Evolutionary conservation across 495 filamentous ascomycete species (phyloP).

Genomic region (Penicillium lividum): DNA sequence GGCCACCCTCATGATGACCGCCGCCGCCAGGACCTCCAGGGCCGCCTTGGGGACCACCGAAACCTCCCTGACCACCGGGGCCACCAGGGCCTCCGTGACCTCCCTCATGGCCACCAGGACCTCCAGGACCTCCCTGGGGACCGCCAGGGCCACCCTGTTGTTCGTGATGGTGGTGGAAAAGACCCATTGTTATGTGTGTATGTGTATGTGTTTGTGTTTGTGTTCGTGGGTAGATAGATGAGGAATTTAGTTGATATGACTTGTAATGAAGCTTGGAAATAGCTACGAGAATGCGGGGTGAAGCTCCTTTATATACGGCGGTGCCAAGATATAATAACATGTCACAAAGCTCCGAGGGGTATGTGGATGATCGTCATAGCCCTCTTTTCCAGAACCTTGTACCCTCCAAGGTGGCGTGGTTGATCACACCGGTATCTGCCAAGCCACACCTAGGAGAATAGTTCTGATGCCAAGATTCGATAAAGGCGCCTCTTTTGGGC

Average conservation of each 20-base stretch:
- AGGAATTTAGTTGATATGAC: background rate
- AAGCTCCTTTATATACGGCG: background rate
- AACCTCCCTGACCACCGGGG: slow-evolving; percentile 5
- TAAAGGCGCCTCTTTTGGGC: background rate
- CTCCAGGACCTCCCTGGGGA: slow-evolving; percentile 3
- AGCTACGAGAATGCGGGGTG: slow-evolving; percentile 1
- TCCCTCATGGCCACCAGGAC: slow-evolving; percentile 6
- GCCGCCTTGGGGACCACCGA: slow-evolving; percentile 4
- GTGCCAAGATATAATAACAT: background rate
- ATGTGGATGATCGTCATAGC: slow-evolving; percentile 1
- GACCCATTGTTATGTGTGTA: slow-evolving; percentile 15
- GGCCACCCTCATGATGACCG: too few species aligned
- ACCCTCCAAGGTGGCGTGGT: background rate
- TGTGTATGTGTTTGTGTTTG: background rate
- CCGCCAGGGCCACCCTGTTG: slow-evolving; percentile 4
- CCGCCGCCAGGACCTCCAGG: slow-evolving; percentile 7
- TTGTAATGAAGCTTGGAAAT: background rate
- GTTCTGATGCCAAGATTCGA: background rate
- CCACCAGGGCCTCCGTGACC: slow-evolving; percentile 9
- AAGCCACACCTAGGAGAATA: background rate
- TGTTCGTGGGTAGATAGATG: background rate
- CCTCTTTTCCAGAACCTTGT: background rate
- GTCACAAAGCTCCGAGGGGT: background rate
- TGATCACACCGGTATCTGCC: background rate
- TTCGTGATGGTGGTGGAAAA: slow-evolving; percentile 17